Base-by-base conservation (phyloP, 441 rosid species). In the Viola pubescens region DNA sequence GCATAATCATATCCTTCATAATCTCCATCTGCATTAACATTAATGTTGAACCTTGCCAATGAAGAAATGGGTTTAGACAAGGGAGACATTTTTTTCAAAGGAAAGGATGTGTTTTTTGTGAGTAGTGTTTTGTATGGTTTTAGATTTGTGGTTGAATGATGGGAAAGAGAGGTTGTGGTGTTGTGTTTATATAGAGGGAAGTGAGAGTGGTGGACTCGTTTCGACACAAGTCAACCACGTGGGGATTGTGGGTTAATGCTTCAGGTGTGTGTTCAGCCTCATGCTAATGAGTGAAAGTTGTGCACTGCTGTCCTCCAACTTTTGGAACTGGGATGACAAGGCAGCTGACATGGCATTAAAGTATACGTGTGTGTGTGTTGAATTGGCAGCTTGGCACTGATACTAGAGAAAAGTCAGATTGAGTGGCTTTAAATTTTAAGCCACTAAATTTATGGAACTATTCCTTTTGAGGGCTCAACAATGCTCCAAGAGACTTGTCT, bases 181-280 rank as follows among this genome's bases (percentile, higher is more conserved):
- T 26, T 14, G 10, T 16, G 42, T 2, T 42, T 65, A 67, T 59
- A 62, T 62, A 65, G 68, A 44, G 41, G 48, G 47, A 9, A 59
- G 56, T 41, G 59, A 14, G 39, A 26, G 61, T 46, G 60, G 59
- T 37, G 19, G 59, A 45, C 78, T 53, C 50, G 43, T 47, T 56
- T 47, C 4, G 55, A 11, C 71, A 58, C 61, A 59, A 52, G 72
- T 42, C 55, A 51, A 50, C 58, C 73, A 71, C 65, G 72, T 41
- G 79, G 56, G 11, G 64, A 55, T 69, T 52, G 76, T 60, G 72
- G 68, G 52, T 13, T 26, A 7, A 66, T 38, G 53, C 47, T 4
- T 48, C 5, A 53, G 58, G 63, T 12, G 12, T 16, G 62, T 60
- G 66, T 48, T 47, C 12, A 14, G 51, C 65, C 66, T 45, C 34